Percentiles rank a stretch among this genome's conserved stretches.
phyloP scores from a whole-genome alignment of 352 stramenopile genomes.

The Phytopythium delawarense region DNA sequence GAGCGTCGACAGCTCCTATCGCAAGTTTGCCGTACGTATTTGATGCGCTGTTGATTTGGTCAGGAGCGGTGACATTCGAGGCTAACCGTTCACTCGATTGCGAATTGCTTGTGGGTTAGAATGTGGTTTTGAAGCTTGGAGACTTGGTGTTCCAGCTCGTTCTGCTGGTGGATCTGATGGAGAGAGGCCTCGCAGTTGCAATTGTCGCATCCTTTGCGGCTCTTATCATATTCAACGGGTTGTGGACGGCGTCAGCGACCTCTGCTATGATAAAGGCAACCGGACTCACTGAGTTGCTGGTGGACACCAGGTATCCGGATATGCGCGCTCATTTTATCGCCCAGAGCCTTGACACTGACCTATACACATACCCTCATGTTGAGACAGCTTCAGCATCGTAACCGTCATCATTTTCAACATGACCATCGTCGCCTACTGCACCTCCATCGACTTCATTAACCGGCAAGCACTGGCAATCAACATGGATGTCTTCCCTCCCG shows the following conservation, averaged over 20 bases:
- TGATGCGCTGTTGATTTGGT: background rate
- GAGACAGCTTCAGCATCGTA: slow-evolving; percentile 28
- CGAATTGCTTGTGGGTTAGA: background rate
- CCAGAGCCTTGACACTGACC: no score
- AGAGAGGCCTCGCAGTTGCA: slow-evolving; percentile 6
- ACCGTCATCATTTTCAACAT: slow-evolving; percentile 31
- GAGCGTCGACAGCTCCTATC: background rate
- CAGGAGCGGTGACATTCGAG: background rate
- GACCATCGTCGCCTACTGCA: slow-evolving; percentile 22
- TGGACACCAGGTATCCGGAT: slow-evolving; percentile 12
- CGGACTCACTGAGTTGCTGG: slow-evolving; percentile 11
- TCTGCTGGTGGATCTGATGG: slow-evolving; percentile 13
- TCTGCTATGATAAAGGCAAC: background rate
- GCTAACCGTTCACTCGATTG: background rate
- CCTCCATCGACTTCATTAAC: slow-evolving; percentile 24
- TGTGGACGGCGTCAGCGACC: background rate
- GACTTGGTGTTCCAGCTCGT: slow-evolving; percentile 8
- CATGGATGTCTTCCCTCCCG: slow-evolving; percentile 20
- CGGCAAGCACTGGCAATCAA: slow-evolving; percentile 26
- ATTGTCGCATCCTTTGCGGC: background rate
- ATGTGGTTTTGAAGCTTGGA: background rate
- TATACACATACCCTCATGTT: no score
- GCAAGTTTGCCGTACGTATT: background rate
- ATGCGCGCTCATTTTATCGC: no score
- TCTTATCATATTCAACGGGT: slow-evolving; percentile 6